A percentile compares a stretch with the other conserved stretches of the same genome.
These are phyloP conservation scores for Terana coerulea DNA, from an alignment of 768 basidiomycete genomes.

Conservation along the genomic window DNA sequence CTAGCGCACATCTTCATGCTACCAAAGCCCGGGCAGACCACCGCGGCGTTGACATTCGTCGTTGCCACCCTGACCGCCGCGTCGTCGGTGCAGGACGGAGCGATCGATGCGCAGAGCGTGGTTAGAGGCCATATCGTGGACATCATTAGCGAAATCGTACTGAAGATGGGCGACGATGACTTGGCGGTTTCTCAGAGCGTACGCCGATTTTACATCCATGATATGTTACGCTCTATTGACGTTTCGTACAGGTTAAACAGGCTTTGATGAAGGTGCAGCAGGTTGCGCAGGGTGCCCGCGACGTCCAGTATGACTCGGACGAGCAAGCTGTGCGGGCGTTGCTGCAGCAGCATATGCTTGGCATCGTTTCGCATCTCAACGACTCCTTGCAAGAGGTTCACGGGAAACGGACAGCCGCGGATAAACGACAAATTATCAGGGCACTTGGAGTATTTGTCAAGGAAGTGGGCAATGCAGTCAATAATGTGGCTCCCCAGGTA, in stretches of 20 bases:
- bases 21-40: constrained; percentile 48
- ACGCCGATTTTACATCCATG: constrained; percentile 16
- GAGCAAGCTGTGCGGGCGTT: constrained; percentile 45
- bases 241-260: constrained; percentile 37
- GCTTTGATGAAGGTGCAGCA: constrained; percentile 44
- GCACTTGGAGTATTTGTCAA: constrained; percentile 72
- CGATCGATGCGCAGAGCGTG: constrained; percentile 42
- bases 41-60: constrained; percentile 59
- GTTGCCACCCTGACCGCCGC: constrained; percentile 37
- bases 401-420: constrained; percentile 63
- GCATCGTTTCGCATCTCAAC: constrained; percentile 79
- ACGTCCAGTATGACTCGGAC: constrained; percentile 21
- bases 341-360: constrained; percentile 75
- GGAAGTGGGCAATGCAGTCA: constrained; percentile 67
- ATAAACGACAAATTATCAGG: constrained; percentile 76
- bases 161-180: constrained; percentile 73
- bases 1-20: constrained; percentile 67
- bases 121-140: constrained; percentile 66
- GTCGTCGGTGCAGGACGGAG: constrained; percentile 28
- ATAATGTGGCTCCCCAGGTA: constrained; percentile 85
- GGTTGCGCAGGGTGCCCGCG: constrained; percentile 17
- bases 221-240: not conserved
- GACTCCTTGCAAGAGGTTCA: constrained; percentile 83
- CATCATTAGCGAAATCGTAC: constrained; percentile 70
- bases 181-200: constrained; percentile 41